A percentile compares a stretch with the other conserved stretches of the same genome.
Evolutionary conservation across 1,139 yeast genomes (phyloP).

Genomic region (Saccharomyces hybrid): DNA sequence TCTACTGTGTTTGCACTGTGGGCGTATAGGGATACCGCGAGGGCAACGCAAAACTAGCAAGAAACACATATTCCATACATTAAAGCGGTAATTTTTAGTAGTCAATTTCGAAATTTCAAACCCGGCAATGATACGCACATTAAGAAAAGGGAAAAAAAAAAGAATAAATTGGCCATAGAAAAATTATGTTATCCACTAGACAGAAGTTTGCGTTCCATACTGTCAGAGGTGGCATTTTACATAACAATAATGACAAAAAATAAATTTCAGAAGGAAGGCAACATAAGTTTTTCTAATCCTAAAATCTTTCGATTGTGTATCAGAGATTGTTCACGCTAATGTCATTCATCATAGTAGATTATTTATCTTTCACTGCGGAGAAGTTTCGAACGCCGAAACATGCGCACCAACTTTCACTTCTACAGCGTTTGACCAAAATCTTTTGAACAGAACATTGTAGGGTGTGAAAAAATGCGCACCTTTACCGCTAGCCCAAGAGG

Average conservation of each 20-base stretch:
- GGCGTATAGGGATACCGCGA: neutral
- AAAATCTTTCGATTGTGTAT: constrained; percentile 19
- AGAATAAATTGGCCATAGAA: neutral
- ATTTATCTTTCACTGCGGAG: neutral
- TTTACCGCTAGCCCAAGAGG: neutral
- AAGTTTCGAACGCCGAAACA: neutral
- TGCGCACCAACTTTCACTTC: neutral
- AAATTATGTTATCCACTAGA: neutral
- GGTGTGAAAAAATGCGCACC: neutral
- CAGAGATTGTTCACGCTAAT: constrained; percentile 35
- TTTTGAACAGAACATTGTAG: neutral
- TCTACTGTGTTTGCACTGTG: neutral
- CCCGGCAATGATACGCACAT: neutral
- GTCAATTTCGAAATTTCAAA: neutral
- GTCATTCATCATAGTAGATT: constrained; percentile 28
- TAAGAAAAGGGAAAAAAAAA: neutral
- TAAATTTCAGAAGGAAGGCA: constrained; percentile 34
- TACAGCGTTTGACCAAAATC: neutral
- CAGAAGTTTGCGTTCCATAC: neutral
- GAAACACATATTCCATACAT: neutral
- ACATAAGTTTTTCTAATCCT: constrained; percentile 32
- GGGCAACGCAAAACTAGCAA: neutral
- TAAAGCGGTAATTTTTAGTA: neutral
- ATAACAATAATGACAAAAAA: neutral
- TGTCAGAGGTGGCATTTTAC: neutral